Evolutionary conservation across 208 protist genomes (phyloP), one percentile per base, ranked within the genome.

Genomic region (Angomonas deanei): DNA sequence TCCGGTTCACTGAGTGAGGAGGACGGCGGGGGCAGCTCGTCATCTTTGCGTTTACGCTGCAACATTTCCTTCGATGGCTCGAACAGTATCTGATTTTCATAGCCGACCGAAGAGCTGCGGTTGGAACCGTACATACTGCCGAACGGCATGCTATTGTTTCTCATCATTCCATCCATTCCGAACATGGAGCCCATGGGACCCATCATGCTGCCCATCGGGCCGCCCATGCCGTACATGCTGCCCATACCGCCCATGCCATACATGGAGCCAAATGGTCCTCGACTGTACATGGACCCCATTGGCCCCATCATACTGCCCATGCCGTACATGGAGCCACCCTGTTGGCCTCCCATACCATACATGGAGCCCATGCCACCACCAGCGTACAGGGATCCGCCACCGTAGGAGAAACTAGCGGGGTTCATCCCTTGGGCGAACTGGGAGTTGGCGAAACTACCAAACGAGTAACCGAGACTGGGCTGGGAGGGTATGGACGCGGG

Each of bases 191-290:
- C 70, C 23, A 38, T 39, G 48, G 17, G 17, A 6, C 36, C 32
- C 64, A 65, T 69, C 23, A 78, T 74, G 32, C 62, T 78, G 13
- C 59, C 57, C 6, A 66, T 67, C 19, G 56, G 56, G 28, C 13
- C 27, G 27, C 61, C 64, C 64, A 70, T 71, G 48, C 67, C 65
- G 55, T 65, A 73, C 31, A 59, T 65, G 15, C 64, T 71, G 57
- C 64, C 61, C 39, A 76, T 59, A n/a, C 61, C 48, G 30, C 52
- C 64, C 59, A 72, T 68, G 34, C 68, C 74, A 64, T 78, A 76
- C 61, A 82, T 70, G 23, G 62, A 67, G 52, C 70, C 32, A 52
- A 72, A 63, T 26, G 70, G 61, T 3, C 48, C 46, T 8, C 59
- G 48, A 61, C 58, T 64, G 52, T 72, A 77, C 71, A 79, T 75